phyloP scores from a whole-genome alignment of 2,329 filamentous ascomycete genomes.

The Cladosporium sp. region DNA sequence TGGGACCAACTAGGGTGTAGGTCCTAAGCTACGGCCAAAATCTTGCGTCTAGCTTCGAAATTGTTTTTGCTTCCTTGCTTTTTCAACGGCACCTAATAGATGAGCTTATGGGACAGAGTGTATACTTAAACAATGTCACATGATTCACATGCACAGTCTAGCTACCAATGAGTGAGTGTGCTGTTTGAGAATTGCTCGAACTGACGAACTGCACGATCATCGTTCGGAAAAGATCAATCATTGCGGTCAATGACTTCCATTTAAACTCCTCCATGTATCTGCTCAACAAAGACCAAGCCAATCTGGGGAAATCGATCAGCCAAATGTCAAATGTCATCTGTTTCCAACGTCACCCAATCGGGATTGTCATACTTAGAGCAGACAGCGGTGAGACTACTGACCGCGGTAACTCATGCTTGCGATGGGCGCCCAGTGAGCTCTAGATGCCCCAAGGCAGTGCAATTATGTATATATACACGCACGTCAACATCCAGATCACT shows the following conservation, averaged over 20 bases:
- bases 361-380: no score
- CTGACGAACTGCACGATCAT: background rate
- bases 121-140: background rate
- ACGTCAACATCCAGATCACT: background rate
- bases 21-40: background rate
- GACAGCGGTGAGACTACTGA: no score
- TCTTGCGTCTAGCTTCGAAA: background rate
- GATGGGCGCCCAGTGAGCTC: no score
- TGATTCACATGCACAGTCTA: background rate
- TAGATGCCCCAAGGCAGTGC: background rate
- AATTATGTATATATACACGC: background rate
- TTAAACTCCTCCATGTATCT: no score
- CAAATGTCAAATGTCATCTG: no score
- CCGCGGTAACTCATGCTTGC: no score
- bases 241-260: no score
- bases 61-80: background rate
- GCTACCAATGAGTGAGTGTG: background rate
- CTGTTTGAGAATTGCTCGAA: no score
- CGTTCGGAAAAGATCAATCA: background rate
- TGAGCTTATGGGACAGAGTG: background rate
- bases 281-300: background rate
- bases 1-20: background rate
- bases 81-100: background rate
- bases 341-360: no score
- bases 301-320: no score